These are phyloP conservation scores for Penicillium sp. DNA, from an alignment of 2,329 filamentous ascomycete species.

Conservation along the genomic window DNA sequence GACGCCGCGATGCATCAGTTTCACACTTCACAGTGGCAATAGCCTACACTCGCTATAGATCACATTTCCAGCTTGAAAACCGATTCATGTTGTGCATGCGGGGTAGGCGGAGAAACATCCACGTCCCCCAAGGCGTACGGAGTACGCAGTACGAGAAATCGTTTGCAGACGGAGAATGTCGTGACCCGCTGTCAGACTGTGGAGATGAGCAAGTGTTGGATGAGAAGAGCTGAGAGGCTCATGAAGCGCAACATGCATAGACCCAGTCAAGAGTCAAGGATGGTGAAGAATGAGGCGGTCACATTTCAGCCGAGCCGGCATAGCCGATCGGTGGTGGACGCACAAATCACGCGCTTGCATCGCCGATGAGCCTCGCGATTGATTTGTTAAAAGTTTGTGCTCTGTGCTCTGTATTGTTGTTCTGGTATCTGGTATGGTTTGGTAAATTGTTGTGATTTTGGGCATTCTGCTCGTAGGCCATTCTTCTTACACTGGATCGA, in stretches of 20 bases:
- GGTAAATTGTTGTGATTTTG: no score
- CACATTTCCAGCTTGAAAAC: conserved; percentile 1
- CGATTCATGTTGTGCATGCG: conserved; percentile 2
- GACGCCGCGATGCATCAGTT: conserved; percentile 3
- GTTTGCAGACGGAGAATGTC: conserved; percentile 1
- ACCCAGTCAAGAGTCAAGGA: background rate
- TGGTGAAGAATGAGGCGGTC: conserved; percentile 3
- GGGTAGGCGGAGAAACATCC: background rate
- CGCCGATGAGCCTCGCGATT: background rate
- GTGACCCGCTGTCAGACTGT: background rate
- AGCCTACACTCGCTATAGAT: background rate
- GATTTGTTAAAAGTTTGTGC: background rate
- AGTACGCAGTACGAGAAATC: background rate
- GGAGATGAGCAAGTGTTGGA: background rate
- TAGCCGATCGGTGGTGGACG: background rate
- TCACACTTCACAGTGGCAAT: background rate
- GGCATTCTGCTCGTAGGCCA: no score
- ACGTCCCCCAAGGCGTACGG: background rate
- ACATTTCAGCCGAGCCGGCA: conserved; percentile 1
- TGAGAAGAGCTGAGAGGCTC: background rate
- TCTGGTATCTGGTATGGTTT: no score
- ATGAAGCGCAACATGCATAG: background rate
- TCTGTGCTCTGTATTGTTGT: background rate
- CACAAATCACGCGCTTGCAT: conserved; percentile 1
- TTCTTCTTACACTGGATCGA: no score